Base-by-base conservation (phyloP, 2,329 filamentous ascomycete genomes). In the Torrubiella hemipterigena region DNA sequence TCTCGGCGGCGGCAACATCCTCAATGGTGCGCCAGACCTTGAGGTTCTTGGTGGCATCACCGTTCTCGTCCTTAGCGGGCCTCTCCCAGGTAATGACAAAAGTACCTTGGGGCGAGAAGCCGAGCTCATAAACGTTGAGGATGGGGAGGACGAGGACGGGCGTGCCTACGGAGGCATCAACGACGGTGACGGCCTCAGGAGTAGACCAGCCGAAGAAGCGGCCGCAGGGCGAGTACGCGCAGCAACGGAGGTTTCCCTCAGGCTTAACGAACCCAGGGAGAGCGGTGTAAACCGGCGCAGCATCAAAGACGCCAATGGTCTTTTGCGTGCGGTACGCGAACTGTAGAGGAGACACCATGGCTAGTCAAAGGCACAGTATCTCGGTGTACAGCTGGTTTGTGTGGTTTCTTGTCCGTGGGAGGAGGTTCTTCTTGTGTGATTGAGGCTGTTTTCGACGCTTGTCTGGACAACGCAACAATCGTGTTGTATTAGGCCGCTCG, bases 21-120 rank as follows among this genome's bases (percentile, higher is more conserved):
- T 89, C 81, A 33, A 84, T 62, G 21, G 83, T 86, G 52, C 77
- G 77, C 91, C 91, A 98, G 46, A 98, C 79, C 69, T 95, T 96
- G 42, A 98, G 66, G 55, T 98, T 98, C 73, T 94, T 95, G 45
- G 76, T 79, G 27, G 91, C 86, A 56, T 95, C 85, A 35, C 91
- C 91, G 38, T 82, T 79, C 50, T 89, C 89, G 50, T 96, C 89
- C 65, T 96, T 96, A 43, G 73, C 70, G 7, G 86, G 81, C 21
- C 91, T 78, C 65, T 98, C 89, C 86, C 87, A 96, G 32, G 91
- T 96, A 53, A 93, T 94, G 52, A 96, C 67, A 58, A 83, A 98
- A 35, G 83, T 91, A 38, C 91, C 91, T 34, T 77, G 69, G 5
- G 89, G 91, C 17, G 91, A 98, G 62, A 98, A 98, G 42, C 80